Evolutionary conservation across 441 rosid species (phyloP).

Genomic region (Geranium incanum): DNA sequence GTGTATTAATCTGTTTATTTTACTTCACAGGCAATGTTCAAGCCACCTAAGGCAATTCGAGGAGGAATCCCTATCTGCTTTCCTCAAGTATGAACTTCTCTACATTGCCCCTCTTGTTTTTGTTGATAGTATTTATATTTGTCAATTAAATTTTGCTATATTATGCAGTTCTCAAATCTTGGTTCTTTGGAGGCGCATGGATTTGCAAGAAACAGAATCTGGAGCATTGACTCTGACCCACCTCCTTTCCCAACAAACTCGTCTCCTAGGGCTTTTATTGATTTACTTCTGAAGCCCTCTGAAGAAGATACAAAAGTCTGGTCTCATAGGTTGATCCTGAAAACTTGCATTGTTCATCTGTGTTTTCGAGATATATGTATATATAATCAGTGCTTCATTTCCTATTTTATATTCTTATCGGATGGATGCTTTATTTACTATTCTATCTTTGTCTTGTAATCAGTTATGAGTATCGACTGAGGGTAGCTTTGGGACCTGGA

Average conservation of each 20-base stretch:
- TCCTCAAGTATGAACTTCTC: constrained; percentile 31
- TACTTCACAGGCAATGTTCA: constrained; percentile 39
- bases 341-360: neutral
- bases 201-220: constrained; percentile 83
- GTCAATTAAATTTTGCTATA: constrained; percentile 10
- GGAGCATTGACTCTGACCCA: constrained; percentile 43
- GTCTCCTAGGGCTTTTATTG: constrained; percentile 38
- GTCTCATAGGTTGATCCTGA: constrained; percentile 46
- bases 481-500: constrained; percentile 60
- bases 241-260: constrained; percentile 51
- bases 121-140: constrained; percentile 15
- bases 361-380: neutral
- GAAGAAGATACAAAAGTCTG: constrained; percentile 50
- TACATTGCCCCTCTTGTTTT: constrained; percentile 13
- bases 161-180: constrained; percentile 54
- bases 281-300: constrained; percentile 41
- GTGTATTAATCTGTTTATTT: constrained; percentile 4
- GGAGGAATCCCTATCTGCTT: constrained; percentile 67
- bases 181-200: constrained; percentile 80
- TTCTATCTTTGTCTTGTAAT: neutral
- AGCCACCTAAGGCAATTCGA: constrained; percentile 51
- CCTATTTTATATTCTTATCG: neutral
- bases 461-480: constrained; percentile 76
- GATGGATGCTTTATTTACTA: neutral
- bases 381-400: neutral